Conservation (phyloP, 805 yeast genomes). For the Lipomyces sp. region DNA sequence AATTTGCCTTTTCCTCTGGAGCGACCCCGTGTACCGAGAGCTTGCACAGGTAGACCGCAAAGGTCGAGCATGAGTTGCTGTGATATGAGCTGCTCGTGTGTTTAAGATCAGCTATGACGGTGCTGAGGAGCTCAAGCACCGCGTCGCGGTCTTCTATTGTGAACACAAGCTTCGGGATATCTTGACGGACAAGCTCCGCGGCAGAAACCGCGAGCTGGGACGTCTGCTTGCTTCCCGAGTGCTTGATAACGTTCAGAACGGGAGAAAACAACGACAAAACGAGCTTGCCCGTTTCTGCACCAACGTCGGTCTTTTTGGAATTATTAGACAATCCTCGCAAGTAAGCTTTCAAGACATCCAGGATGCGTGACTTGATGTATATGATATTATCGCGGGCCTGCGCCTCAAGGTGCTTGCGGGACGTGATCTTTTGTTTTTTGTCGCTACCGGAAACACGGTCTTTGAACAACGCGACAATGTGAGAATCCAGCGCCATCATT, state of each 20-base stretch:
- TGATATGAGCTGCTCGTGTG: conserved; percentile 11
- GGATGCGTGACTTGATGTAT: conserved; percentile 1
- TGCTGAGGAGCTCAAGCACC: not conserved
- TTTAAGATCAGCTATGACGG: not conserved
- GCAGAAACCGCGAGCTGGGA: not conserved
- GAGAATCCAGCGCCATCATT: conserved; percentile 22
- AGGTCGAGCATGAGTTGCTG: not conserved
- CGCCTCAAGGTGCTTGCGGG: conserved; percentile 11
- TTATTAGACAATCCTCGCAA: not conserved
- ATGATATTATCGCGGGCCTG: conserved; percentile 5
- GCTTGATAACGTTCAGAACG: conserved; percentile 1
- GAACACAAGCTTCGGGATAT: not conserved
- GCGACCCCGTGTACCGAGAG: not conserved
- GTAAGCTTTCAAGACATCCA: conserved; percentile 2
- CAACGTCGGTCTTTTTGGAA: not conserved
- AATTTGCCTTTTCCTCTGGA: not conserved
- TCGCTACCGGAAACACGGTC: conserved; percentile 9
- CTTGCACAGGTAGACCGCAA: conserved; percentile 1
- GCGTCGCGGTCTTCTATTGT: not conserved
- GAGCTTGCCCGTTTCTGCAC: not conserved
- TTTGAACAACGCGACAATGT: conserved; percentile 19
- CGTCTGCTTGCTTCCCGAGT: not conserved
- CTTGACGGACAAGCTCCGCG: not conserved
- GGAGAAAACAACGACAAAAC: conserved; percentile 5
- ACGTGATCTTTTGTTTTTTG: conserved; percentile 3